Base-by-base conservation (phyloP, 306 rosid genomes). In the Ormosia emarginata region DNA sequence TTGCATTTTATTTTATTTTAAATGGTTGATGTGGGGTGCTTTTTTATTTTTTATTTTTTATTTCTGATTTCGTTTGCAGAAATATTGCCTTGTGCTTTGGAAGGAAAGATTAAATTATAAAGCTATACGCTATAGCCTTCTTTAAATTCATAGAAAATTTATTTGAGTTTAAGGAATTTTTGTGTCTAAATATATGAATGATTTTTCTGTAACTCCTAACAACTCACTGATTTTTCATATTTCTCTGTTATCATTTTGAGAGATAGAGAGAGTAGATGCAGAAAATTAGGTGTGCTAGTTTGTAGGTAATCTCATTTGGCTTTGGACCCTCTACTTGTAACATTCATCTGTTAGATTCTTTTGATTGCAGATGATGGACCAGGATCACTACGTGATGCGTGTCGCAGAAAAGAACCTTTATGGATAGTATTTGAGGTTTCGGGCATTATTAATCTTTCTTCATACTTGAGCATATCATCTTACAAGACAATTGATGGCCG, bases 351-450 rank as follows among this genome's bases (percentile, higher is more conserved):
- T 14, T 67, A 5, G 78, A 47, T 82, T 67, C 10, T 24, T 83
- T 66, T 65, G 72, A 37, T 14, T 82, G 71, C 71, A 96, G 99
- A 96, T 82, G 99, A 96, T 78, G 99, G 98, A n/a, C 97, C 97
- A 0, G 99, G 99, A 71, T 96, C 99, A 12, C 90, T 93, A 12
- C 90, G 99, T 11, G 87, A 84, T 1, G 99, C 89, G 1, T 93
- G 99, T 81, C 87, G 94, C 14, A 74, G 40, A 79, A 96, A 93
- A 82, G 94, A 93, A 40, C 97, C 99, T 3, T 81, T 92, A 24
- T 96, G 99, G 99, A 93, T 96, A 73, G 94, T 96, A 24, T 96
- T 96, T 78, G 93, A 95, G 46, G 88, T 95, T 71, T 92, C 97
- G 0, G 99, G 99, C 74, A 87, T 91, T 5, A 84, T 96, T 62